Evolutionary conservation across 179 eudicot species (phyloP).

Genomic region (Beta corolliflora): DNA sequence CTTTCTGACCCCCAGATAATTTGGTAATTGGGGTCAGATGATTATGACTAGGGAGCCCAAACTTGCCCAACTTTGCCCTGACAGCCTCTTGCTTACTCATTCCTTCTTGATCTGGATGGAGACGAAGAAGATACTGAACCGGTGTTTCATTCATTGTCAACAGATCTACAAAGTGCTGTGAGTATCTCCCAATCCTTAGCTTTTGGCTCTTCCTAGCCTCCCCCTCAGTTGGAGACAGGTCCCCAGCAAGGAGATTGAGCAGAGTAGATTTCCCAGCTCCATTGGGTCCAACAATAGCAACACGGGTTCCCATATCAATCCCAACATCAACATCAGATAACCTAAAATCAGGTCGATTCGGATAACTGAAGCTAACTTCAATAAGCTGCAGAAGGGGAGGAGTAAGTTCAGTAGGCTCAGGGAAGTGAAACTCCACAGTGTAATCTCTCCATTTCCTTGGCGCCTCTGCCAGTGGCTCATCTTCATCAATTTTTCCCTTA

Average conservation of each 20-base stretch:
- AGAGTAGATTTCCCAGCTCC: slow-evolving; percentile 90
- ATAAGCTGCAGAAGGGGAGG: slow-evolving; percentile 85
- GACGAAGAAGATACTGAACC: slow-evolving; percentile 78
- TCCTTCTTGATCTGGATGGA: slow-evolving; percentile 89
- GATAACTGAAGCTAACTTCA: slow-evolving; percentile 81
- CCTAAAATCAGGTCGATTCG: slow-evolving; percentile 68
- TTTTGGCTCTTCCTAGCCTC: slow-evolving; percentile 83
- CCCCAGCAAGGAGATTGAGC: slow-evolving; percentile 83
- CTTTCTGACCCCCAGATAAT: slow-evolving; percentile 84
- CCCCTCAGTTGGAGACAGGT: slow-evolving; percentile 70
- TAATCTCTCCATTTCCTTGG: slow-evolving; percentile 84
- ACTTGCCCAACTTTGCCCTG: slow-evolving; percentile 85
- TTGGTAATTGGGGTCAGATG: slow-evolving; percentile 80
- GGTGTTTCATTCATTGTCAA: slow-evolving; percentile 79
- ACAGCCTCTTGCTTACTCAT: slow-evolving; percentile 87
- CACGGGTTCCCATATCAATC: slow-evolving; percentile 93
- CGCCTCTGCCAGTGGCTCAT: slow-evolving; percentile 61
- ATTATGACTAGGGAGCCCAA: slow-evolving; percentile 83
- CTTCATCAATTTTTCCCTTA: slow-evolving; percentile 70
- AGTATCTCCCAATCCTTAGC: slow-evolving; percentile 80
- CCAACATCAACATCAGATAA: slow-evolving; percentile 82
- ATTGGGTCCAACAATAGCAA: slow-evolving; percentile 85
- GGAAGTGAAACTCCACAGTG: slow-evolving; percentile 84
- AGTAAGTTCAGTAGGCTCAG: slow-evolving; percentile 85
- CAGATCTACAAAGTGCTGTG: slow-evolving; percentile 86